Evolutionary conservation across 176 grass and related monocot species (phyloP), one percentile per base, ranked within the genome.

Genomic region (Oryza rufipogon): DNA sequence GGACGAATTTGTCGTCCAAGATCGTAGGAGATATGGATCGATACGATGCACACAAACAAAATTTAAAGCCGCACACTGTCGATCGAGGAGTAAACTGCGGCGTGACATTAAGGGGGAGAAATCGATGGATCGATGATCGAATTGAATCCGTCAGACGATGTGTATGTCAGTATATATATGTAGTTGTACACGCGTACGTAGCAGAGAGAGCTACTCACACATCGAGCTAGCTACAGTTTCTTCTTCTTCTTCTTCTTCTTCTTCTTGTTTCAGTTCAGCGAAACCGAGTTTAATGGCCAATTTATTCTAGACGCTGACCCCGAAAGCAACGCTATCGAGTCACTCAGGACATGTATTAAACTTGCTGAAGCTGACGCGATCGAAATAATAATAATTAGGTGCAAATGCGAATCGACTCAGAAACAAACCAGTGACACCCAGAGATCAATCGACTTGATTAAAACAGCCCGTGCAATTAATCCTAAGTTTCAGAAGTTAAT

Each of bases 261-360:
- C 30, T 32, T 39, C 7, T 22, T 19, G 14, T 11, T 63, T 11
- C 58, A 23, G 58, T 63, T 63, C 58, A 14, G 33, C 17, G 68
- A 41, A 39, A 70, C 34, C 30, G 68, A 70, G 16, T 47, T 70
- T 36, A 81, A 81, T 81, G 78, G 78, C 63, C 68, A 56, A 19
- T 25, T 74, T 30, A 82, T 9, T 74, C 20, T 44, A 11, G 44
- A 75, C 28, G 7, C 8, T 75, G 71, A 68, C 81, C 72, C 20
- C 66, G 71, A 75, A 75, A 84, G 81, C 81, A 26, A 44, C 72
- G 34, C 51, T 20, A 46, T 34, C 46, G 61, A 67, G 19, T 30
- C 25, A 12, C n/a, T 23, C 41, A 51, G 63, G 32, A 56, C 39
- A 51, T 17, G 72, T 19, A 84, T 84, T 66, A 38, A 84, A 54